Percentiles rank a stretch among this genome's conserved stretches.
Conservation (phyloP, 108 stramenopile genomes). For the Conticribra guillardii region DNA sequence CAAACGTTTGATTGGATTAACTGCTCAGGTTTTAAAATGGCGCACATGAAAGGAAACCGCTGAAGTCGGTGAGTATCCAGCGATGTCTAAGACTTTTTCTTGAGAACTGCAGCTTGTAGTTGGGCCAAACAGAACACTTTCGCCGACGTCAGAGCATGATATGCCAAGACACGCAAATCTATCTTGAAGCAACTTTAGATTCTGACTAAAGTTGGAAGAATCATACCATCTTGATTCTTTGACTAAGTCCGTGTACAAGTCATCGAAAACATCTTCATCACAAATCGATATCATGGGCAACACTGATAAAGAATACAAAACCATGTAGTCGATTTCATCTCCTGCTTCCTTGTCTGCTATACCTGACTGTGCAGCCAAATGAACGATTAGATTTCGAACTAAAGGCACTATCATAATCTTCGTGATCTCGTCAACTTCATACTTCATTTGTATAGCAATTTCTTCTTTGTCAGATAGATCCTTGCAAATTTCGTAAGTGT, state of each 20-base stretch:
- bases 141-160: constrained; percentile 28
- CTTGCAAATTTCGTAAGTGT: constrained; percentile 42
- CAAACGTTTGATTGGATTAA: too few relatives aligned
- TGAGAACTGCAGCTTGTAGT: too few relatives aligned
- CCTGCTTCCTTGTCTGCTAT: neutral
- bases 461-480: constrained; percentile 25
- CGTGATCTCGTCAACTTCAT: constrained; percentile 50
- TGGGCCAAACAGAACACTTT: constrained; percentile 1
- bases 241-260: constrained; percentile 29
- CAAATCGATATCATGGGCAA: constrained; percentile 46
- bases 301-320: constrained; percentile 42
- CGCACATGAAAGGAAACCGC: constrained; percentile 24
- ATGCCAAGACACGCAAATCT: constrained; percentile 44
- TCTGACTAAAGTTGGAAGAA: constrained; percentile 8
- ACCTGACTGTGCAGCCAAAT: constrained; percentile 33
- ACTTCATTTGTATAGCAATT: constrained; percentile 33
- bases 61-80: constrained; percentile 37
- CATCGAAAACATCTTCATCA: constrained; percentile 27
- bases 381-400: constrained; percentile 58
- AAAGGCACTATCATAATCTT: constrained; percentile 61
- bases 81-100: constrained; percentile 13
- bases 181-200: constrained; percentile 28
- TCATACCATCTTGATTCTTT: constrained; percentile 1
- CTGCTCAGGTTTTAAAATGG: too few relatives aligned
- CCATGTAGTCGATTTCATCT: constrained; percentile 28